A percentile compares a stretch with the other conserved stretches of the same genome.
Evolutionary conservation across 2,329 filamentous ascomycete species (phyloP).

Genomic region (Pochonia chlamydosporia): DNA sequence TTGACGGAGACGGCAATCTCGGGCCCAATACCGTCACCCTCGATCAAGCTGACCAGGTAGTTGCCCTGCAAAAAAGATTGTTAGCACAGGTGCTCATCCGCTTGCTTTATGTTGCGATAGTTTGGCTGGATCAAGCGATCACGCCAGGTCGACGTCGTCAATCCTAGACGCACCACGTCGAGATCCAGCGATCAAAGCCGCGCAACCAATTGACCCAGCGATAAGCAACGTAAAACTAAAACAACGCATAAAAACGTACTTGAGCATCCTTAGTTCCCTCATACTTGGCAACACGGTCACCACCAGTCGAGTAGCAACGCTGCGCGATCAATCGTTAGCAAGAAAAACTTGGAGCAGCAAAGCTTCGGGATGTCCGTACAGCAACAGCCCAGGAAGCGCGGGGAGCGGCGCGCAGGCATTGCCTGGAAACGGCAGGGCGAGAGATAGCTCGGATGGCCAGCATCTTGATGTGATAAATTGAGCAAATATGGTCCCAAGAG

Average conservation of each 20-base stretch:
- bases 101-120: too few species aligned
- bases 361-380: constrained; percentile 19
- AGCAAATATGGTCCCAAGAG: constrained; percentile 15
- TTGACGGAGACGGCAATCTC: constrained; percentile 98
- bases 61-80: constrained; percentile 59
- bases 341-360: constrained; percentile 1
- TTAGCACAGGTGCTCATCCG: neutral
- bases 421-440: constrained; percentile 62
- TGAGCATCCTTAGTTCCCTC: constrained; percentile 82
- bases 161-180: constrained; percentile 7
- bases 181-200: constrained; percentile 2
- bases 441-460: constrained; percentile 74
- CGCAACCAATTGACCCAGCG: neutral
- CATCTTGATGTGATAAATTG: constrained; percentile 50
- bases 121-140: too few species aligned
- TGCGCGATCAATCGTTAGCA: constrained; percentile 33
- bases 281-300: constrained; percentile 84
- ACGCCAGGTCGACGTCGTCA: too few species aligned
- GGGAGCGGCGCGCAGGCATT: constrained; percentile 68
- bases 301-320: constrained; percentile 59
- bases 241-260: constrained; percentile 48
- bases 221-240: neutral
- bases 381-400: constrained; percentile 40
- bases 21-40: constrained; percentile 97
- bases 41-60: constrained; percentile 93